A percentile compares a stretch with the other conserved stretches of the same genome.
Conservation (phyloP, 192 early-diverging fungal species). For the Linnemannia elongata region DNA sequence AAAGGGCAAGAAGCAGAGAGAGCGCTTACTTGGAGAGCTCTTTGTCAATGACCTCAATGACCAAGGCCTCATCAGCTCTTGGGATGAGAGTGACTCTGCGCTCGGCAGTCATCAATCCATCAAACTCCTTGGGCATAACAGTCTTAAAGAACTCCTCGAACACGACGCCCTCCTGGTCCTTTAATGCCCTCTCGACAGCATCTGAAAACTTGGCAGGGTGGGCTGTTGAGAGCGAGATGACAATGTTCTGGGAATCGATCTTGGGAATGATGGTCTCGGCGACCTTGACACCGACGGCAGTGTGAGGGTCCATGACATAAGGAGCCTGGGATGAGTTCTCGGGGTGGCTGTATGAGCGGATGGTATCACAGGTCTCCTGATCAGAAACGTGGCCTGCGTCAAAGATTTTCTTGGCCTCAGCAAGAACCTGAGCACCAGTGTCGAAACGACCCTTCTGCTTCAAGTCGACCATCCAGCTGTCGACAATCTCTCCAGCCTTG, state of each 20-base stretch:
- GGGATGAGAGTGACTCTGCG: slow-evolving; percentile 69
- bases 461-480: slow-evolving; percentile 84
- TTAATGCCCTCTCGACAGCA: slow-evolving; percentile 84
- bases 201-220: slow-evolving; percentile 98
- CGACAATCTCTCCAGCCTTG: slow-evolving; percentile 71
- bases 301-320: slow-evolving; percentile 96
- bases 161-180: slow-evolving; percentile 63
- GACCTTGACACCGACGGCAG: slow-evolving; percentile 92
- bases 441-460: slow-evolving; percentile 79
- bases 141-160: slow-evolving; percentile 66
- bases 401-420: slow-evolving; percentile 78
- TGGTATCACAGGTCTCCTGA: slow-evolving; percentile 79
- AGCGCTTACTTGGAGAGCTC: slow-evolving; percentile 51
- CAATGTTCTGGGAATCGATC: slow-evolving; percentile 22
- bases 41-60: slow-evolving; percentile 68
- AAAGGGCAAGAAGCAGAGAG: not conserved
- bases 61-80: slow-evolving; percentile 61
- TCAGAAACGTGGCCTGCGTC: slow-evolving; percentile 82
- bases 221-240: slow-evolving; percentile 88
- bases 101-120: slow-evolving; percentile 78
- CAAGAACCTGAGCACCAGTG: slow-evolving; percentile 72
- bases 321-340: slow-evolving; percentile 52
- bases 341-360: slow-evolving; percentile 75
- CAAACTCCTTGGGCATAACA: slow-evolving; percentile 78
- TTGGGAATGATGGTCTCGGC: slow-evolving; percentile 68